Base-by-base conservation (phyloP, 805 yeast species). In the Teunomyces lycoperdinae region DNA sequence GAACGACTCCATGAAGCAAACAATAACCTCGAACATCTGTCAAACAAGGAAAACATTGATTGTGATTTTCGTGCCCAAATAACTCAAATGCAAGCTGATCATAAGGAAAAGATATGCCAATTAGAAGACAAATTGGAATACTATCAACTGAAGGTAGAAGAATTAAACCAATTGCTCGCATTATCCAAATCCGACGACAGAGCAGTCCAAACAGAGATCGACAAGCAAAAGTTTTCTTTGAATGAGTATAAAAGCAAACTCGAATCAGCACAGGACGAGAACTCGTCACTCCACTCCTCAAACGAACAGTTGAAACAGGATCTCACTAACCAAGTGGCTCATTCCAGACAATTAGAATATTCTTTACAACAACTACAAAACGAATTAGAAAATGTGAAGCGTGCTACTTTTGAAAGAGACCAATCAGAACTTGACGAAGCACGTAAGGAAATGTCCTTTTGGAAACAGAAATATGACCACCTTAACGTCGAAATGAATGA, bases 1-100 rank as follows among this genome's bases (percentile, higher is more conserved):
- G 34, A 31, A 20, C 24, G 27, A 9, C 26, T 35, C 14, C 31
- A 29, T n/a, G 33, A 29, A 11, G 50, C 44, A n/a, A 39, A 38
- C 24, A 26, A 13, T 14, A 43, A 40, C 26, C 42, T 42, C 33
- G 30, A 45, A 13, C 20, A 8, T 11, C 46, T 35, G 43, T 38
- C 47, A 4, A 49, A 50, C 20, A 47, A 44, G 32, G 52, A 47
- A 34, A 47, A 47, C 27, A 27, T n/a, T 27, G 36, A 16, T 20
- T 8, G 17, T 9, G 49, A 47, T 16, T 28, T 34, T 17, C 39
- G 39, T 10, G 24, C 8, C 8, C 29, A 42, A 16, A 36, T 29
- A 10, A 38, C 42, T 10, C 43, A 35, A 30, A 32, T 40, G 10
- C 42, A 45, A 13, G 30, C 42, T 9, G 47, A 39, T 5, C 40